Evolutionary conservation across 345 rosid genomes (phyloP).

Genomic region (Iberis pinnata): DNA sequence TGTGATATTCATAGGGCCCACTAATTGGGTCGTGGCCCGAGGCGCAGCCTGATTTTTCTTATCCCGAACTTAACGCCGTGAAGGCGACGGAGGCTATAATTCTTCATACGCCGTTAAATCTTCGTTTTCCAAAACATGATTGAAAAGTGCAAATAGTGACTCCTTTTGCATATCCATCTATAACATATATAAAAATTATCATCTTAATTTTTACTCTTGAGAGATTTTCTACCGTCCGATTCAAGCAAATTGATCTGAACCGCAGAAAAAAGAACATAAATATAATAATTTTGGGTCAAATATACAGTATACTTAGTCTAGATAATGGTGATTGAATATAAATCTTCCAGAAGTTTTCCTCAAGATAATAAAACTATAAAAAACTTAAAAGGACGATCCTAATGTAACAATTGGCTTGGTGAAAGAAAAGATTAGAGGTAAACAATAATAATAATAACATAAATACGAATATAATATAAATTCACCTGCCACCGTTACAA

Average conservation of each 20-base stretch:
- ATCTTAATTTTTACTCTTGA: background rate
- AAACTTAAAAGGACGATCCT: too few species aligned
- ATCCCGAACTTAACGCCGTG: constrained; percentile 32
- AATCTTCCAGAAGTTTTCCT: too few species aligned
- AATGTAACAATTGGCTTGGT: background rate
- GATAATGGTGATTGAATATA: too few species aligned
- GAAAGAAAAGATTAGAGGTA: background rate
- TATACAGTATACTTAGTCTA: too few species aligned
- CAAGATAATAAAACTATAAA: too few species aligned
- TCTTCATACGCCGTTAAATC: constrained; percentile 21
- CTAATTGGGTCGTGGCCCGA: constrained; percentile 9
- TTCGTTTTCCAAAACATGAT: background rate
- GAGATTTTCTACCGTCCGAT: constrained; percentile 5
- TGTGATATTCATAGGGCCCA: too few species aligned
- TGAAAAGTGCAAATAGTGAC: constrained; percentile 31
- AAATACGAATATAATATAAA: constrained; percentile 12
- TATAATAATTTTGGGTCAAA: too few species aligned
- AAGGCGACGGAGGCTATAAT: constrained; percentile 29
- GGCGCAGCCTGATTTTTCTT: constrained; percentile 15
- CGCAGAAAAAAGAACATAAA: too few species aligned
- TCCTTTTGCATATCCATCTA: constrained; percentile 16
- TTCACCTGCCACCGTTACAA: constrained; percentile 30
- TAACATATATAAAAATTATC: constrained; percentile 26
- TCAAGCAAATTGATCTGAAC: background rate
- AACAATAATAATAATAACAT: background rate